Evolutionary conservation across 192 early-diverging fungal genomes (phyloP).

Genomic region (Backusella psychrophila): DNA sequence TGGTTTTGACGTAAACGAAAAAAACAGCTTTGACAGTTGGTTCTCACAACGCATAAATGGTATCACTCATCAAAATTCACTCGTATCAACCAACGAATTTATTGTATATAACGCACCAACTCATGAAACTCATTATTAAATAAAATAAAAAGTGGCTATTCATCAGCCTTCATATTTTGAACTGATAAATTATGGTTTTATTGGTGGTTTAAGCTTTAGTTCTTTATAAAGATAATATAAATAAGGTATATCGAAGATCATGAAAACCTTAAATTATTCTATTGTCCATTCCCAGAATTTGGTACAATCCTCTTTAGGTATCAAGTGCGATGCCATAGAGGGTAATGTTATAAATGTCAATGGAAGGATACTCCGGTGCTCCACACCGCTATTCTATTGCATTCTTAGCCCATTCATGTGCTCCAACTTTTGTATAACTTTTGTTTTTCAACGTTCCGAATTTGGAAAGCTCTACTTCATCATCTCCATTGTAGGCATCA

Average conservation of each 20-base stretch:
- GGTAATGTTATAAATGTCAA: constrained; percentile 10
- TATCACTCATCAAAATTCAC: background rate
- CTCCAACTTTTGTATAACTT: background rate
- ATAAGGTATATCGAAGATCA: background rate
- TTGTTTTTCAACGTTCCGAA: background rate
- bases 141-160: background rate
- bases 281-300: constrained; percentile 34
- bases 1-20: background rate
- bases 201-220: too few species aligned
- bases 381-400: background rate
- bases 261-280: background rate
- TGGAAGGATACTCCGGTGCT: background rate
- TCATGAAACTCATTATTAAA: background rate
- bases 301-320: constrained; percentile 30
- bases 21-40: background rate
- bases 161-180: background rate
- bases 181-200: background rate
- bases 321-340: constrained; percentile 23
- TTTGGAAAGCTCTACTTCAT: constrained; percentile 3
- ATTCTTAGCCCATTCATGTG: constrained; percentile 21
- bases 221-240: background rate
- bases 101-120: background rate
- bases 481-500: background rate
- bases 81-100: background rate
- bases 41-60: background rate